These are phyloP conservation scores for Aulographum hederae DNA, from an alignment of 2,329 filamentous ascomycete genomes.

Conservation along the genomic window DNA sequence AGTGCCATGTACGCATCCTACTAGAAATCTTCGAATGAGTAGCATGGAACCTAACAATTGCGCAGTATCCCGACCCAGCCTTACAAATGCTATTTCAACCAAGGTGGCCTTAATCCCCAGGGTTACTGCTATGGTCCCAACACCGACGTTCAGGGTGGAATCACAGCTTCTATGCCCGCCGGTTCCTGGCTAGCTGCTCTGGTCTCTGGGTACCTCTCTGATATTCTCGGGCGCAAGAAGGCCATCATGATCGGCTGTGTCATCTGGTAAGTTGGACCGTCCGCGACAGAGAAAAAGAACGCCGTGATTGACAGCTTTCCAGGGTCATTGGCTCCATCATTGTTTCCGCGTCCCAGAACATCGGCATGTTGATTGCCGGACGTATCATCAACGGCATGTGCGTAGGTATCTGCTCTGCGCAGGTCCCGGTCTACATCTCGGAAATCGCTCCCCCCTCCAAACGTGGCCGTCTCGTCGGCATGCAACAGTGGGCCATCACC, in stretches of 20 bases:
- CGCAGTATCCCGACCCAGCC: slow-evolving; percentile 42
- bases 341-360: slow-evolving; percentile 43
- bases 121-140: slow-evolving; percentile 29
- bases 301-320: slow-evolving; percentile 12
- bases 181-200: slow-evolving; percentile 51
- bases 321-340: slow-evolving; percentile 43
- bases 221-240: slow-evolving; percentile 34
- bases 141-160: slow-evolving; percentile 42
- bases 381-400: slow-evolving; percentile 51
- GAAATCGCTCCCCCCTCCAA: slow-evolving; percentile 41
- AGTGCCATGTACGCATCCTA: slow-evolving; percentile 25
- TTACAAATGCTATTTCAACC: slow-evolving; percentile 55
- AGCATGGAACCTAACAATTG: slow-evolving; percentile 10
- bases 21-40: neutral
- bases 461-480: slow-evolving; percentile 48
- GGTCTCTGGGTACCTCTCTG: slow-evolving; percentile 38
- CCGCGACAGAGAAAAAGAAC: slow-evolving; percentile 4
- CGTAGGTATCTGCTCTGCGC: slow-evolving; percentile 54
- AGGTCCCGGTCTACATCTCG: slow-evolving; percentile 51
- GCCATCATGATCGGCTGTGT: slow-evolving; percentile 33
- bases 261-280: slow-evolving; percentile 24
- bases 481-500: slow-evolving; percentile 60
- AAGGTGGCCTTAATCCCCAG: slow-evolving; percentile 20
- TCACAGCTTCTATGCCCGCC: slow-evolving; percentile 52
- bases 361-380: slow-evolving; percentile 53